Evolutionary conservation across 2,329 filamentous ascomycete genomes (phyloP).

Genomic region (Metarhizium robertsii): DNA sequence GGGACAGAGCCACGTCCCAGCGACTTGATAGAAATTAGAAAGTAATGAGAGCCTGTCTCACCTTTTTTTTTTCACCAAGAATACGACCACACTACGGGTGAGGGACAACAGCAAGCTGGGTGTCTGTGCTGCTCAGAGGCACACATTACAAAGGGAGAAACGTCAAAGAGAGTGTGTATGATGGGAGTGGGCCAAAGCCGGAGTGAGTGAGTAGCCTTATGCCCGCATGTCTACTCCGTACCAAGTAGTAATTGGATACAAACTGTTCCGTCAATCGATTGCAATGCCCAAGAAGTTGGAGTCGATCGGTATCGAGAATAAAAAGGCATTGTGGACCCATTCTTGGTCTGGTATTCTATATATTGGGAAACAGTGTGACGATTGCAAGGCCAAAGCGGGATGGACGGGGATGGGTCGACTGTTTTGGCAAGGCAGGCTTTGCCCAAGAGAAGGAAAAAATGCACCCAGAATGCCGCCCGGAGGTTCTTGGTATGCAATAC

Average conservation of each 20-base stretch:
- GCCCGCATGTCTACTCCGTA: neutral
- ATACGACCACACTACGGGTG: neutral
- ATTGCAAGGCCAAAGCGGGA: neutral
- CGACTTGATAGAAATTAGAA: neutral
- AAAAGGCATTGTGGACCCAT: neutral
- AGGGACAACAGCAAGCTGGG: neutral
- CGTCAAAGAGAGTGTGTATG: neutral
- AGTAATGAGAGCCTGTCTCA: neutral
- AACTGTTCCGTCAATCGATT: neutral
- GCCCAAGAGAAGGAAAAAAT: neutral
- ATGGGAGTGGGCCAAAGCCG: neutral
- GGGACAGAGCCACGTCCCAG: neutral
- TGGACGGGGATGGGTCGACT: neutral
- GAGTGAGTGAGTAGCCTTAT: neutral
- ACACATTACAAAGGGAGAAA: neutral
- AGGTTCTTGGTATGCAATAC: neutral
- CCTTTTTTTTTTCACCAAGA: neutral
- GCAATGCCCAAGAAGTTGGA: neutral
- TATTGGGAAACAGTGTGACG: neutral
- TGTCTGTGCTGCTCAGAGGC: neutral
- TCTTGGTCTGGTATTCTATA: neutral
- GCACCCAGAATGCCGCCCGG: neutral
- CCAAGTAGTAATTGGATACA: neutral
- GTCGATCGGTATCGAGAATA: neutral
- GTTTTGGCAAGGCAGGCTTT: neutral